These are phyloP conservation scores for Posidonia oceanica DNA, from an alignment of 116 monocot genomes.

Conservation along the genomic window DNA sequence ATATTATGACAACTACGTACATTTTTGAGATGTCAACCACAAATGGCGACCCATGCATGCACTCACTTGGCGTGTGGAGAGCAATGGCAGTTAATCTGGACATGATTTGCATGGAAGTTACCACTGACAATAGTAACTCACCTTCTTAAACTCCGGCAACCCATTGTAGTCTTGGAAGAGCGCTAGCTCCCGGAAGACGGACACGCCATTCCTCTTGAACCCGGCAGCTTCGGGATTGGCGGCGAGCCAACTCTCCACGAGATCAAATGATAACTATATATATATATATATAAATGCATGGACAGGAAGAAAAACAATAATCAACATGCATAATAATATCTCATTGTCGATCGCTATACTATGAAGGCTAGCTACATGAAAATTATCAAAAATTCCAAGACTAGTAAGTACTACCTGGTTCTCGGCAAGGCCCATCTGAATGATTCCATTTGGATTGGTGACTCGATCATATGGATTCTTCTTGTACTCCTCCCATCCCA, in stretches of 20 bases:
- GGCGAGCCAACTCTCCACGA: constrained; percentile 27
- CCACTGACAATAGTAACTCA: background rate
- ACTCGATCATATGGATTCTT: constrained; percentile 56
- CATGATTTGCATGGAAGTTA: background rate
- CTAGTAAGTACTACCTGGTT: constrained; percentile 43
- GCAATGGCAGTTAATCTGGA: too few relatives aligned
- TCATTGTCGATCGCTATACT: too few relatives aligned
- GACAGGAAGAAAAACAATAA: too few relatives aligned
- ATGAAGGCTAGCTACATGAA: too few relatives aligned
- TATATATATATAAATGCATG: background rate
- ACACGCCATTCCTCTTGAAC: constrained; percentile 3
- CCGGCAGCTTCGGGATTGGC: constrained; percentile 17
- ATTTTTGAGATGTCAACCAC: too few relatives aligned
- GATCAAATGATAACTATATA: constrained; percentile 38
- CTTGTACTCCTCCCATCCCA: constrained; percentile 84
- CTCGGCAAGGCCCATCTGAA: constrained; percentile 93
- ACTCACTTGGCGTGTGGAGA: too few relatives aligned
- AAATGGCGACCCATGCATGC: too few relatives aligned
- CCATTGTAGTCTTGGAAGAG: constrained; percentile 23
- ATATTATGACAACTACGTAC: too few relatives aligned
- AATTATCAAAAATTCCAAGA: background rate
- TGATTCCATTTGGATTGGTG: constrained; percentile 59
- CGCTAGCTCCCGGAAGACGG: constrained; percentile 12
- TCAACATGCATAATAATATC: too few relatives aligned
- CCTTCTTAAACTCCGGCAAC: constrained; percentile 14